phyloP scores from a whole-genome alignment of 1,139 yeast genomes.

The Debaryomyces psychrophilus region DNA sequence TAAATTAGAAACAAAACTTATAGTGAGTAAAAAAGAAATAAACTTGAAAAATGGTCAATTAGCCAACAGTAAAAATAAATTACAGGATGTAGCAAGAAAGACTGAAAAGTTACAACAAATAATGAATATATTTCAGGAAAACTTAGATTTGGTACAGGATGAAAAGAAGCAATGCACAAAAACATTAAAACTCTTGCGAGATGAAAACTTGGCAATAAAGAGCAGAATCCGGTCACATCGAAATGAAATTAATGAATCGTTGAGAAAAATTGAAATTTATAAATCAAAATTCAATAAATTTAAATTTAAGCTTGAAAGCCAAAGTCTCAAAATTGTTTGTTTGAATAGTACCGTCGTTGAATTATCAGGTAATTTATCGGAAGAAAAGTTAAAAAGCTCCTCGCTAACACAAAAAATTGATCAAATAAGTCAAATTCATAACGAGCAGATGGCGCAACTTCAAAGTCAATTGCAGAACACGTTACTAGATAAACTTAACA shows the following conservation, averaged over 20 bases:
- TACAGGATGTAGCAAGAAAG: slow-evolving; percentile 3
- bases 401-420: not conserved
- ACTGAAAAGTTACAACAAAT: not conserved
- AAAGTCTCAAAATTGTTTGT: slow-evolving; percentile 9
- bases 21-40: not conserved
- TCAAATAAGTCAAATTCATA: not conserved
- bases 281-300: slow-evolving; percentile 1
- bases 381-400: slow-evolving; percentile 13
- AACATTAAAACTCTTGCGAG: not conserved
- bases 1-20: not conserved
- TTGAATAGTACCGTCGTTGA: slow-evolving; percentile 12
- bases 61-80: not conserved
- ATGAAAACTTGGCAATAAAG: slow-evolving; percentile 2
- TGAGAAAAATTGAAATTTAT: not conserved
- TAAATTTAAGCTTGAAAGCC: slow-evolving; percentile 8
- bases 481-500: not conserved
- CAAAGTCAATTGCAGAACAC: not conserved
- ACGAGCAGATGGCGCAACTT: not conserved
- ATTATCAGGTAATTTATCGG: slow-evolving; percentile 15
- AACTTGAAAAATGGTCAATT: not conserved
- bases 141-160: not conserved
- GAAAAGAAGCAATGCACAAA: not conserved
- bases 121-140: slow-evolving; percentile 1
- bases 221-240: not conserved
- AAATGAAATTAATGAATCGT: slow-evolving; percentile 1